phyloP scores from a whole-genome alignment of 2,329 filamentous ascomycete genomes.

The Neobulgaria alba region DNA sequence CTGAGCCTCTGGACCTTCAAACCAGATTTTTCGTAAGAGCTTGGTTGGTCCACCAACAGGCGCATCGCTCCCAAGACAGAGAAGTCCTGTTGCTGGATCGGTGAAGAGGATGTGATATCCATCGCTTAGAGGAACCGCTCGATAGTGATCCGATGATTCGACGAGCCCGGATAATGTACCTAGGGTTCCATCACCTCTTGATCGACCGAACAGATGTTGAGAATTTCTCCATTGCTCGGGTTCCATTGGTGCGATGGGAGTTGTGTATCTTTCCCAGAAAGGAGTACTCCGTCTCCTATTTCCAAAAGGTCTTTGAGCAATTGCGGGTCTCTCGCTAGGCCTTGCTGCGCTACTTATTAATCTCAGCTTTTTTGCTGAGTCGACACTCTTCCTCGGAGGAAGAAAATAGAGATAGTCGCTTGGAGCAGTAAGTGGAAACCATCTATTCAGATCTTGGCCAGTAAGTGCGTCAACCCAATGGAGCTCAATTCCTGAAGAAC shows the following conservation, averaged over 20 bases:
- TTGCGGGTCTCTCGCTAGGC: conserved; percentile 27
- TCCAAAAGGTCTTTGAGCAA: conserved; percentile 23
- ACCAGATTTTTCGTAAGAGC: conserved; percentile 49
- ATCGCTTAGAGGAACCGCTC: conserved; percentile 55
- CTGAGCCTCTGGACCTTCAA: conserved; percentile 30
- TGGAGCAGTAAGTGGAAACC: conserved; percentile 45
- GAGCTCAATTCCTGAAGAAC: conserved; percentile 51
- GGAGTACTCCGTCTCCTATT: conserved; percentile 14
- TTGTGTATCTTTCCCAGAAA: conserved; percentile 22
- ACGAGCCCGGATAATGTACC: conserved; percentile 12
- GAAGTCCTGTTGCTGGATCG: conserved; percentile 45
- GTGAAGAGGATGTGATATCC: conserved; percentile 57
- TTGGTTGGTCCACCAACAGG: conserved; percentile 46
- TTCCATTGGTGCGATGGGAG: conserved; percentile 8
- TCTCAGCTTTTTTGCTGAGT: conserved; percentile 48
- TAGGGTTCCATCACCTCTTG: conserved; percentile 11
- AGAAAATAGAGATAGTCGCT: conserved; percentile 53
- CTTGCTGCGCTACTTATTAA: conserved; percentile 53
- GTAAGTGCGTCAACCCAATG: conserved; percentile 46
- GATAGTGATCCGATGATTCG: conserved; percentile 46
- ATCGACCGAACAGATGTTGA: conserved; percentile 12
- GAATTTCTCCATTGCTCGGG: conserved; percentile 6
- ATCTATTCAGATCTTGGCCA: conserved; percentile 41
- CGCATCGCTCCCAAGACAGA: conserved; percentile 55
- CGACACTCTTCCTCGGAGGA: conserved; percentile 41